Evolutionary conservation across 2,329 filamentous ascomycete species (phyloP), one percentile per base, ranked within the genome.

Genomic region (Phialophora macrospora): DNA sequence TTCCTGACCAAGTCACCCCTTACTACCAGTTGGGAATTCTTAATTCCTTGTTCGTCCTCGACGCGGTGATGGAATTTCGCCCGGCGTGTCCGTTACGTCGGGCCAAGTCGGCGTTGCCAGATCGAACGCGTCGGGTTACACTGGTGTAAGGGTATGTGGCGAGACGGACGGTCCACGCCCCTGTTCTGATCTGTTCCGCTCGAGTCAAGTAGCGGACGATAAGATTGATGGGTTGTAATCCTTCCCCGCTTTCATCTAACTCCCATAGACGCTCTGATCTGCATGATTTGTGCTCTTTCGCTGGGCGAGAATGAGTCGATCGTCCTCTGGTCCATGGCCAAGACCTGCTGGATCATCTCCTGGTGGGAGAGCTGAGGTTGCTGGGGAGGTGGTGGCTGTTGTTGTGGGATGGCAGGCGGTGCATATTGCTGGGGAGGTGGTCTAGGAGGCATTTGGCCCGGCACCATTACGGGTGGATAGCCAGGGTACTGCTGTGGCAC

Each of bases 231-330:
- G 28, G 28, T 17, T 32, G 28, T 28, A 7, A 1, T 8, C 2
- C 7, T 20, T 12, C 30, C 8, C 34, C 41, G 17, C 1, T 34
- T 55, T 72, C 64, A 73, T 67, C 71, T 64, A 9, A 72, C 56
- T 20, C 70, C 68, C 72, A 91, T 83, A 62, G 85, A 84, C 70
- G 89, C 88, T 62, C 92, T 84, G 63, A 97, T 80, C 44, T 88
- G 83, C 80, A 97, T 85, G 62, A 98, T 89, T 77, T 97, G 92
- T 67, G 86, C 85, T 61, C 90, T 84, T 74, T 95, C 89, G 22
- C 86, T 85, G 44, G 92, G 90, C 5, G 90, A 88, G 56, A 97
- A 81, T 74, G 87, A 85, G 75, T 94, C 90, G 72, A 98, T 93
- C 63, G 91, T 87, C 65, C 91, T 85, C 73, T 91, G 90, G 2